phyloP scores from a whole-genome alignment of 2,329 filamentous ascomycete genomes.

The Periconia macrospinosa region DNA sequence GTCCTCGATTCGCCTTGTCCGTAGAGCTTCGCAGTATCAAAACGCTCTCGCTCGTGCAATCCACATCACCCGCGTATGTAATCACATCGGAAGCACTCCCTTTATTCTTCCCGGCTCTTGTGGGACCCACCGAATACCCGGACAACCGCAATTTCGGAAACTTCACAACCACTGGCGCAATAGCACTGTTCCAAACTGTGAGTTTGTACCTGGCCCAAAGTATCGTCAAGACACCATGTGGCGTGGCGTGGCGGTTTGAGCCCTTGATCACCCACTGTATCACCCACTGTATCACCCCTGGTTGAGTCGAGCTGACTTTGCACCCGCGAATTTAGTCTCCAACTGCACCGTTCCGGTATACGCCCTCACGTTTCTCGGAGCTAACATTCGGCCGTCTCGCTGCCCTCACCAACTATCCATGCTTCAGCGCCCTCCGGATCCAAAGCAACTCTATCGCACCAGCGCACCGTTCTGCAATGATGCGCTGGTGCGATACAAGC shows the following conservation, averaged over 20 bases:
- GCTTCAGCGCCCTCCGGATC: slow-evolving; percentile 7
- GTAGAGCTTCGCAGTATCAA: slow-evolving; percentile 5
- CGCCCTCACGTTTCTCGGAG: slow-evolving; percentile 5
- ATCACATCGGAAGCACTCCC: slow-evolving; percentile 4
- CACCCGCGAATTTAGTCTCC: too few species aligned
- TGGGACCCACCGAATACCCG: neutral
- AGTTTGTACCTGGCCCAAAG: too few species aligned
- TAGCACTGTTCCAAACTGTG: slow-evolving; percentile 1
- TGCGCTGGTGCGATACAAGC: neutral
- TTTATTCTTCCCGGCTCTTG: slow-evolving; percentile 1
- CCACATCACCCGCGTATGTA: neutral
- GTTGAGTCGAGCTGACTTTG: too few species aligned
- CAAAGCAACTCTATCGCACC: neutral
- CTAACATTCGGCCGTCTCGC: slow-evolving; percentile 6
- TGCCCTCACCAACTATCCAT: neutral
- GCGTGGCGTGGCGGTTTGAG: too few species aligned
- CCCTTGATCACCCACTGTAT: too few species aligned
- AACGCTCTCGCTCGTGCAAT: neutral
- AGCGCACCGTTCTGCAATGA: neutral
- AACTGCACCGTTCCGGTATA: slow-evolving; percentile 7
- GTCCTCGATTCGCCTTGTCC: slow-evolving; percentile 8
- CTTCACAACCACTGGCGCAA: neutral
- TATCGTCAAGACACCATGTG: too few species aligned
- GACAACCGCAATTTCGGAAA: neutral
- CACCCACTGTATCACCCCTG: too few species aligned